These are phyloP conservation scores for Pinguiococcus pyrenoidosus DNA, from an alignment of 108 stramenopile species.

Conservation along the genomic window DNA sequence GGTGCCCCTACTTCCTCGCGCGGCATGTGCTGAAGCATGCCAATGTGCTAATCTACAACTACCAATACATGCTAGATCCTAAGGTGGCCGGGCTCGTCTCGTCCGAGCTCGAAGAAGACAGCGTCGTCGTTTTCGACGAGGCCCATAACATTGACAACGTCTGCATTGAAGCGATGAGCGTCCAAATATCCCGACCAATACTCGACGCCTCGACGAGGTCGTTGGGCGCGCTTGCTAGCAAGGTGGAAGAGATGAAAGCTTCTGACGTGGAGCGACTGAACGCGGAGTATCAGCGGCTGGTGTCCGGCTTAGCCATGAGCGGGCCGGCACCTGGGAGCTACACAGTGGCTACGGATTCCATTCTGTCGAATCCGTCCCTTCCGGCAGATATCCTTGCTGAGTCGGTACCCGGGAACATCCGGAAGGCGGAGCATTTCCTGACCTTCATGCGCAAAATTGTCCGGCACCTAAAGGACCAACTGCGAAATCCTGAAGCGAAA, in stretches of 20 bases:
- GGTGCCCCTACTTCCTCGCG: constrained; percentile 98
- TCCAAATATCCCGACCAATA: no score
- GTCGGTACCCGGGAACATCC: constrained; percentile 94
- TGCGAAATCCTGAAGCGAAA: no score
- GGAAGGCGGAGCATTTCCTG: constrained; percentile 94
- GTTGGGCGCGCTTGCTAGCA: no score
- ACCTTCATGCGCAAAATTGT: constrained; percentile 84
- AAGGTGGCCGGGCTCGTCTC: constrained; percentile 55
- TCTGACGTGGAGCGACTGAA: constrained; percentile 68
- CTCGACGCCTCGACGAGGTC: constrained; percentile 78
- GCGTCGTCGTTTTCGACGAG: constrained; percentile 97
- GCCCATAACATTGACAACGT: constrained; percentile 98
- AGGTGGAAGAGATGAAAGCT: constrained; percentile 68
- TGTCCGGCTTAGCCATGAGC: constrained; percentile 17
- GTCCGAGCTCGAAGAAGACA: constrained; percentile 81
- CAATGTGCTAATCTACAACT: constrained; percentile 94
- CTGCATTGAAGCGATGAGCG: constrained; percentile 92
- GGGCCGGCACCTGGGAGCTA: not conserved
- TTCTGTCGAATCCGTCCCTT: constrained; percentile 28
- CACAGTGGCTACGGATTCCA: constrained; percentile 9
- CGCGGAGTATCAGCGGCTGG: constrained; percentile 72
- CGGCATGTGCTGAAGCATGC: constrained; percentile 91
- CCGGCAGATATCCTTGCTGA: constrained; percentile 69
- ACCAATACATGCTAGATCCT: constrained; percentile 99
- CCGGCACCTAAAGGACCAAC: constrained; percentile 63